Evolutionary conservation across 805 yeast species (phyloP).

Genomic region (Nakazawaea ishiwadae): DNA sequence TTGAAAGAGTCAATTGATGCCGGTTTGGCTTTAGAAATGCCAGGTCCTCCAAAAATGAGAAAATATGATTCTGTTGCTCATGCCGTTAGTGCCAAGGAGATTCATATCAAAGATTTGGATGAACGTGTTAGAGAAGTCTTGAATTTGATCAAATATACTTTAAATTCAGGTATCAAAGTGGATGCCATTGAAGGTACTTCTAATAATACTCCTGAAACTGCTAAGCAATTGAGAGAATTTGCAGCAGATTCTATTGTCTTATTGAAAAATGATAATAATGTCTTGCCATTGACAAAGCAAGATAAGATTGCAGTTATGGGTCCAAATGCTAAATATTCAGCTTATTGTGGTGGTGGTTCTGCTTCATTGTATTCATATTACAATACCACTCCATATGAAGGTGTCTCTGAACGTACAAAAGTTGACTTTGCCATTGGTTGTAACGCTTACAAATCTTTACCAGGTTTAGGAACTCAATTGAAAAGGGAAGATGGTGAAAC

Average conservation of each 20-base stretch:
- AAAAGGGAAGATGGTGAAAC: slow-evolving; percentile 12
- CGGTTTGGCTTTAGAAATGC: slow-evolving; percentile 65
- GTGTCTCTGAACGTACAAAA: slow-evolving; percentile 25
- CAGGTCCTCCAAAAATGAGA: slow-evolving; percentile 52
- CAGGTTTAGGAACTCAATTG: slow-evolving; percentile 12
- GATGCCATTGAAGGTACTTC: slow-evolving; percentile 30
- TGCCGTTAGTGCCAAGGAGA: slow-evolving; percentile 35
- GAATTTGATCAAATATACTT: slow-evolving; percentile 39
- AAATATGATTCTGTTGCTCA: slow-evolving; percentile 35
- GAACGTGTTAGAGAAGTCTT: slow-evolving; percentile 45
- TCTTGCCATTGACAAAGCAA: slow-evolving; percentile 40
- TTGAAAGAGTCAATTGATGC: slow-evolving; percentile 40
- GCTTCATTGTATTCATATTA: slow-evolving; percentile 44
- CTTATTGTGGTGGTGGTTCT: slow-evolving; percentile 56
- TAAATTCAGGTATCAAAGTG: slow-evolving; percentile 36
- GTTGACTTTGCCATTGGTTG: slow-evolving; percentile 11
- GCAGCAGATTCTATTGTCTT: slow-evolving; percentile 53
- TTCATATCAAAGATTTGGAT: slow-evolving; percentile 37
- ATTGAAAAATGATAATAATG: slow-evolving; percentile 44
- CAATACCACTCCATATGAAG: slow-evolving; percentile 43
- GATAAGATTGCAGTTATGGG: slow-evolving; percentile 46
- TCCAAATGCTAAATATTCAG: slow-evolving; percentile 45
- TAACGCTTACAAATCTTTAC: slow-evolving; percentile 10
- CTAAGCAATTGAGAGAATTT: slow-evolving; percentile 34
- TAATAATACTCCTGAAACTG: slow-evolving; percentile 44